Base-by-base conservation (phyloP, 768 basidiomycete genomes). In the Rubroboletus satanas region DNA sequence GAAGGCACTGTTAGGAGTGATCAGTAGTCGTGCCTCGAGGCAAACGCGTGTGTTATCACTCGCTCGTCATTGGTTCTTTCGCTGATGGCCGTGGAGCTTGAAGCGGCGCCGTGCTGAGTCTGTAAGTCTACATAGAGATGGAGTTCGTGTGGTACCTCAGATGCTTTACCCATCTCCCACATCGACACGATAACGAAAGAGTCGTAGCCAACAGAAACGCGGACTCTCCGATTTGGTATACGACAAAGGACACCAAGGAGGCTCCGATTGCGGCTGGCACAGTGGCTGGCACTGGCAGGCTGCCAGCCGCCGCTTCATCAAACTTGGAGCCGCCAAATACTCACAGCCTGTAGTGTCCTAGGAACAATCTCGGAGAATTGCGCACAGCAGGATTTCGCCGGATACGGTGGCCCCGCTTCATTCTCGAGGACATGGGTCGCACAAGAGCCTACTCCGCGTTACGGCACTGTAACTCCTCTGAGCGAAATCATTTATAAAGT, bases 11-110 rank as follows among this genome's bases (percentile, higher is more conserved):
- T 54, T 52, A 54, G 60, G 62, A 48, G 53, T 53, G 44, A 54
- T 23, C 41, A 31, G 49, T 37, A 45, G 46, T 11, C 9, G 3
- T 35, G 43, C 68, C 60, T 61, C 54, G 36, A 57, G 69, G 64
- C 18, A 45, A 36, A 55, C 67, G 57, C 62, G 65, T 66, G 62
- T 48, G 18, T 10, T 7, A 31, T 23, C 33, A 36, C 52, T 45
- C 7, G 4, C 18, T 35, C 26, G 37, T 14, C 18, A 50, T 49
- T 58, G 49, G 45, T 43, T 54, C 43, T 41, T 50, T 29, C 51
- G 51, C 46, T 52, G 53, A 62, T 52, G 31, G 32, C 64, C 57
- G 62, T 59, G 46, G 39, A 21, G 31, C 23, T 49, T 38, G 33
- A 18, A 36, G 39, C 56, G 55, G 46, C 46, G 46, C 46, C n/a